phyloP scores from a whole-genome alignment of 2,329 filamentous ascomycete species.

The Teratosphaeria gauchensis region DNA sequence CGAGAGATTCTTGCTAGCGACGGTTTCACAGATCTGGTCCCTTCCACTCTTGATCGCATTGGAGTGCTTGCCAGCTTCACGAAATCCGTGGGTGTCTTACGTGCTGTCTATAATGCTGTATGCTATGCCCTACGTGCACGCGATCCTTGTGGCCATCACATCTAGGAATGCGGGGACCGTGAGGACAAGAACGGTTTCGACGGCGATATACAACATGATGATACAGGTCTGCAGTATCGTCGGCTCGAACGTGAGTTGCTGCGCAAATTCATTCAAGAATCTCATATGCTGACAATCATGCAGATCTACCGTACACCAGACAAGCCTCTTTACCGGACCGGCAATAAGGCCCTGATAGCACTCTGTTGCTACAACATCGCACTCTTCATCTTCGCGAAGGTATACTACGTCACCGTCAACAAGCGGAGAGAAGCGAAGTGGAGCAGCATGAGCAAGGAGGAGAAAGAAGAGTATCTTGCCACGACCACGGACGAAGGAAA shows the following conservation, averaged over 20 bases:
- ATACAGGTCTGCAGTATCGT: conserved; percentile 33
- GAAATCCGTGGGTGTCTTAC: conserved; percentile 31
- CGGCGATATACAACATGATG: conserved; percentile 51
- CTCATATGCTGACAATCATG: not conserved
- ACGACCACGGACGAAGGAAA: conserved; percentile 30
- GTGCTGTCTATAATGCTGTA: conserved; percentile 30
- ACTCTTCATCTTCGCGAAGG: conserved; percentile 42
- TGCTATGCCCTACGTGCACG: conserved; percentile 39
- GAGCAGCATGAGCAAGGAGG: conserved; percentile 39
- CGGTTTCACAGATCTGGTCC: conserved; percentile 32
- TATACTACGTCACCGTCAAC: conserved; percentile 38
- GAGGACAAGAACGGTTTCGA: conserved; percentile 51
- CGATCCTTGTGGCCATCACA: conserved; percentile 51
- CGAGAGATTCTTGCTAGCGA: conserved; percentile 41
- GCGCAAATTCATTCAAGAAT: not conserved
- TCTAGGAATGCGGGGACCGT: conserved; percentile 55
- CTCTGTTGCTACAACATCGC: conserved; percentile 42
- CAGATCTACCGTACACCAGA: conserved; percentile 48
- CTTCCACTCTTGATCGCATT: conserved; percentile 33
- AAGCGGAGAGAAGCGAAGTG: conserved; percentile 26
- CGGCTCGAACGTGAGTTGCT: conserved; percentile 16
- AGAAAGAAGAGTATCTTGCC: conserved; percentile 41
- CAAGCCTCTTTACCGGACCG: conserved; percentile 44
- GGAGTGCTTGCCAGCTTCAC: conserved; percentile 24
- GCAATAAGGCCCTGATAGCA: conserved; percentile 45